A percentile compares a stretch with the other conserved stretches of the same genome.
Evolutionary conservation across 331 rosid genomes (phyloP).

Genomic region (Erythrophleum ivorense): DNA sequence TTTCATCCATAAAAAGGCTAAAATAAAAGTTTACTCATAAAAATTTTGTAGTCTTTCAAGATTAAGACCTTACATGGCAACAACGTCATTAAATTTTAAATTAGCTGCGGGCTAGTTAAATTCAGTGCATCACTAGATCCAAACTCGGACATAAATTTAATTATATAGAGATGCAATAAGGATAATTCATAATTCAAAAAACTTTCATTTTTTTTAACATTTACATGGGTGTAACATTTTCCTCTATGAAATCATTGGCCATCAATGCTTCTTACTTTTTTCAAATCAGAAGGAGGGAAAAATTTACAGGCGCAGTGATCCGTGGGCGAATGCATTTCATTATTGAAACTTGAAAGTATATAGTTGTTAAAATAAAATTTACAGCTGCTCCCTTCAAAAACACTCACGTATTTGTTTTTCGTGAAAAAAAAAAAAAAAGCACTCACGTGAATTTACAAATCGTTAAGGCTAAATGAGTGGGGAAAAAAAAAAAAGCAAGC

Average conservation of each 20-base stretch:
- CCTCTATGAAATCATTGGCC: background rate
- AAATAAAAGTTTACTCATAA: no score
- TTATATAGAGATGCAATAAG: background rate
- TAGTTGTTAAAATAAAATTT: conserved; percentile 31
- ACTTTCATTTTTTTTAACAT: background rate
- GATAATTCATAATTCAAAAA: background rate
- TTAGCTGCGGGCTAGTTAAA: background rate
- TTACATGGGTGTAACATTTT: background rate
- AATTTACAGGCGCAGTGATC: background rate
- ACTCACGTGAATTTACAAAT: conserved; percentile 46
- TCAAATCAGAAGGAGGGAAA: background rate
- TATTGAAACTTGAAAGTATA: background rate
- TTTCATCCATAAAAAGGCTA: background rate
- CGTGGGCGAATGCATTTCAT: background rate
- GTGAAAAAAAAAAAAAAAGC: background rate
- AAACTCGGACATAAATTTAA: background rate
- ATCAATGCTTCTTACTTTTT: background rate
- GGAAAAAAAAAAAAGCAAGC: background rate
- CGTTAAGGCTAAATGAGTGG: background rate
- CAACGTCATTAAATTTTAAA: background rate
- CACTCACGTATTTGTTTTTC: background rate
- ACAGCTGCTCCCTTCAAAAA: conserved; percentile 34
- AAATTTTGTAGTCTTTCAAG: background rate
- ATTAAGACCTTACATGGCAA: background rate
- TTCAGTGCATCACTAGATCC: background rate